Percentiles rank a stretch among this genome's conserved stretches.
Conservation (phyloP, 2,329 filamentous ascomycete genomes). For the Teratosphaeria nubilosa region DNA sequence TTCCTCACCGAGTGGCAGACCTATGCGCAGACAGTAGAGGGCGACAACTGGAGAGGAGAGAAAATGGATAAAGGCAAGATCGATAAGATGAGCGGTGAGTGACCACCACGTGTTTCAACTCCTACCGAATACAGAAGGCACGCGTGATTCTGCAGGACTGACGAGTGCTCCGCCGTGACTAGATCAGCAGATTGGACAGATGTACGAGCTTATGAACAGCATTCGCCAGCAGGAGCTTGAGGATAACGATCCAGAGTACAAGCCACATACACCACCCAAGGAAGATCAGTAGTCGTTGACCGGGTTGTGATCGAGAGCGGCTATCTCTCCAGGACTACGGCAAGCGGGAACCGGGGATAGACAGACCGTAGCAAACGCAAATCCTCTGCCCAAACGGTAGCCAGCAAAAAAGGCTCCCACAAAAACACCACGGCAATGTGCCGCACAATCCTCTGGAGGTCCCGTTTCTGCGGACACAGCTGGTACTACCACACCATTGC, state of each 20-base stretch:
- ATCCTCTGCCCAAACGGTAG: neutral
- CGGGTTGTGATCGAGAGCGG: neutral
- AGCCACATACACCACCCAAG: conserved; percentile 5
- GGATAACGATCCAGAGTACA: conserved; percentile 33
- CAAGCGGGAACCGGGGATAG: neutral
- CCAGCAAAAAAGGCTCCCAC: neutral
- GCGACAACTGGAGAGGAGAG: conserved; percentile 72
- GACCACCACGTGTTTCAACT: neutral
- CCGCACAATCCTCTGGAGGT: conserved; percentile 34
- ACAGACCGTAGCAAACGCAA: neutral
- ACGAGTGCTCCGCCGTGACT: conserved; percentile 2
- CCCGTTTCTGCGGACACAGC: conserved; percentile 36
- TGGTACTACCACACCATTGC: conserved; percentile 26
- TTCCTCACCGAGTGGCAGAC: conserved; percentile 87
- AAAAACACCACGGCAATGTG: conserved; percentile 32
- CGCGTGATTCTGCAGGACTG: neutral
- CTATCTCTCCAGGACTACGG: neutral
- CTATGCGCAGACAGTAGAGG: conserved; percentile 87
- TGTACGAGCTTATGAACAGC: conserved; percentile 88
- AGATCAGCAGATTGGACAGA: conserved; percentile 89
- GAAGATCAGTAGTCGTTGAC: neutral
- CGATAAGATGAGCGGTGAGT: conserved; percentile 80
- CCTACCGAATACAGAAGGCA: neutral
- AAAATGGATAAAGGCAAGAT: conserved; percentile 76
- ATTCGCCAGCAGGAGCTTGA: conserved; percentile 49